Evolutionary conservation across 2,329 filamentous ascomycete species (phyloP).

Genomic region (Fusarium succisae): DNA sequence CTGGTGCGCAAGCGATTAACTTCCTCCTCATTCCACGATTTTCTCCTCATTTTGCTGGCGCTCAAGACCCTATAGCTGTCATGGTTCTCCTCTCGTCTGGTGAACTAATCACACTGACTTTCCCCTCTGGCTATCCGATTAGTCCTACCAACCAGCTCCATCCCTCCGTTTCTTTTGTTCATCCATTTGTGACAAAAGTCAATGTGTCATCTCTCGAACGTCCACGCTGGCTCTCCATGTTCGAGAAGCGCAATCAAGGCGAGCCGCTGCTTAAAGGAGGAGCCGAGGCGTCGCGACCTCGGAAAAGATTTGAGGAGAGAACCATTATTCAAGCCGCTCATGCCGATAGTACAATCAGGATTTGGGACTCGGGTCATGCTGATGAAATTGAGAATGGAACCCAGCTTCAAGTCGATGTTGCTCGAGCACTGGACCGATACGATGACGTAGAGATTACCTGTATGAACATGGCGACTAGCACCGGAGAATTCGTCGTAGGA

Average conservation of each 20-base stretch:
- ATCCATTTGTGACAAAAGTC: constrained; percentile 84
- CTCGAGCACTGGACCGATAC: constrained; percentile 81
- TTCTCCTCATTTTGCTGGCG: constrained; percentile 86
- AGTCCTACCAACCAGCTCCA: constrained; percentile 93
- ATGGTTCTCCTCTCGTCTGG: constrained; percentile 84
- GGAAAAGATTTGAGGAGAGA: constrained; percentile 82
- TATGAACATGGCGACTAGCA: constrained; percentile 82
- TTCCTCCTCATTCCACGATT: constrained; percentile 84
- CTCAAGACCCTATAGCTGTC: constrained; percentile 89
- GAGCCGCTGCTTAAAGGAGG: constrained; percentile 84
- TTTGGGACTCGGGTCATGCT: constrained; percentile 92
- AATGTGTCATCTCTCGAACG: constrained; percentile 79
- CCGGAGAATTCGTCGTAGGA: constrained; percentile 86
- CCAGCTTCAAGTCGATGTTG: constrained; percentile 86
- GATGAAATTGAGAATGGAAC: constrained; percentile 91
- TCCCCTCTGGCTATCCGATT: constrained; percentile 91
- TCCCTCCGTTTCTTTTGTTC: constrained; percentile 85
- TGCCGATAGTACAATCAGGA: constrained; percentile 86
- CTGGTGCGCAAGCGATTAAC: constrained; percentile 78
- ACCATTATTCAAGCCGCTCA: constrained; percentile 89
- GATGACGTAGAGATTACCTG: constrained; percentile 79
- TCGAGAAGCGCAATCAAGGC: constrained; percentile 82
- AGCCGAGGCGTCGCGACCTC: constrained; percentile 72
- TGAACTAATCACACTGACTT: constrained; percentile 88
- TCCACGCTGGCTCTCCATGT: constrained; percentile 87